Conservation (phyloP, 116 monocot genomes). For the Papilionanthe hybrid region DNA sequence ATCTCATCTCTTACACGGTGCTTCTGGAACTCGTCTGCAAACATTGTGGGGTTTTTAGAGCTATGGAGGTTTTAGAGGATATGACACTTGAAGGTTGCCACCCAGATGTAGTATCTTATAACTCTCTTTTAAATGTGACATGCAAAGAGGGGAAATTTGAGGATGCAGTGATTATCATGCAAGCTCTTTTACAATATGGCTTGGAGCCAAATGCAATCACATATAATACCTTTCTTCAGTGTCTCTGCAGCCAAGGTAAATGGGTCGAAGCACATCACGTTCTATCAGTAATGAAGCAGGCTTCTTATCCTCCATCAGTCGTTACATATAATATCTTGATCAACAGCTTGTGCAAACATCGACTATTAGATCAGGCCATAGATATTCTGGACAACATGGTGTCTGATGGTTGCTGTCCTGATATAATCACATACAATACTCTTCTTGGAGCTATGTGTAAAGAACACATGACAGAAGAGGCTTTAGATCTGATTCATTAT, state of each 20-base stretch:
- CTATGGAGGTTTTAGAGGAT: conserved; percentile 43
- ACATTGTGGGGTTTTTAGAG: conserved; percentile 23
- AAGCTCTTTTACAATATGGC: conserved; percentile 41
- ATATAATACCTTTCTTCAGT: conserved; percentile 75
- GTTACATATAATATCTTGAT: conserved; percentile 82
- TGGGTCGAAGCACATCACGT: conserved; percentile 64
- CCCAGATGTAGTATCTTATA: conserved; percentile 68
- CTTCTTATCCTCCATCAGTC: conserved; percentile 43
- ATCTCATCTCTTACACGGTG: conserved; percentile 40
- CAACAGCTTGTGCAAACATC: conserved; percentile 61
- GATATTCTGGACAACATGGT: conserved; percentile 66
- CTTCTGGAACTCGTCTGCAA: conserved; percentile 59
- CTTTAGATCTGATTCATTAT: conserved; percentile 35
- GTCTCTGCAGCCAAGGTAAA: conserved; percentile 44
- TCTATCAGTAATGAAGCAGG: conserved; percentile 50
- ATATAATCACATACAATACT: conserved; percentile 80
- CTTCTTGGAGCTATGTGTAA: conserved; percentile 63
- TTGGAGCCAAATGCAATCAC: conserved; percentile 63
- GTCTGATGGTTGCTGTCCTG: conserved; percentile 43
- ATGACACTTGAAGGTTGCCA: conserved; percentile 57
- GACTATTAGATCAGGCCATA: conserved; percentile 55
- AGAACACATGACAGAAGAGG: conserved; percentile 49
- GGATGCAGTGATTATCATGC: conserved; percentile 33
- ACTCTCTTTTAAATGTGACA: conserved; percentile 53
- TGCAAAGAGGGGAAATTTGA: conserved; percentile 57